Evolutionary conservation across 768 basidiomycete genomes (phyloP), one percentile per base, ranked within the genome.

Genomic region (Collybia sordida): DNA sequence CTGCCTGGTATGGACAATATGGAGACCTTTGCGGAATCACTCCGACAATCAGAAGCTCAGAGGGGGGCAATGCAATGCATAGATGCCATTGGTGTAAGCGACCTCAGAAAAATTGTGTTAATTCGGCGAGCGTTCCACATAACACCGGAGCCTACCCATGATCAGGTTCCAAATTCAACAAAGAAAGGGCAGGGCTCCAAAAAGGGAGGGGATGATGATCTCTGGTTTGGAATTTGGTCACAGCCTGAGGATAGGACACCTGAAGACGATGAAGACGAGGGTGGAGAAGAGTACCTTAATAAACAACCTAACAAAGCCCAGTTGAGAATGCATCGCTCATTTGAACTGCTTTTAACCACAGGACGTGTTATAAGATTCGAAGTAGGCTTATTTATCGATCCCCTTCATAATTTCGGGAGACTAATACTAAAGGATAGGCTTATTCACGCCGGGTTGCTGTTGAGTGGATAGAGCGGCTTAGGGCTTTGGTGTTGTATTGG

Each of bases 401-500:
- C 44, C 18, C 23, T 14, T 34, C 28, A 17, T 55, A 39, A 27
- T 22, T 27, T 42, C 42, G 12, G 31, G 36, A 17, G 34, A 21
- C 23, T 37, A 14, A 31, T 31, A 11, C 31, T 11, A 31, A 5
- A 12, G 31, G 9, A 31, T 53, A 94, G 90, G 75, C 84, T 31
- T 72, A 86, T 71, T 84, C 85, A 19, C 72, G 80, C 47, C 70
- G 63, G 25, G 74, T 86, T 39, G 89, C 90, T 0, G 62, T 85
- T 43, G 93, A 98, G 61, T 98, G 95, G 96, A 83, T 97, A 42
- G 77, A 81, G 43, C 78, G 85, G 35, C 78, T 98, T 3, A 80
- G 81, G 15, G 79, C 79, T 22, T 74, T 95, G 27, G 68, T 86
- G 35, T 64, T 71, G 3, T 98, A 93, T 62, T 98, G 94, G 94